These are phyloP conservation scores for Magnaporthiopsis incrustans DNA, from an alignment of 2,329 filamentous ascomycete genomes.

Conservation along the genomic window DNA sequence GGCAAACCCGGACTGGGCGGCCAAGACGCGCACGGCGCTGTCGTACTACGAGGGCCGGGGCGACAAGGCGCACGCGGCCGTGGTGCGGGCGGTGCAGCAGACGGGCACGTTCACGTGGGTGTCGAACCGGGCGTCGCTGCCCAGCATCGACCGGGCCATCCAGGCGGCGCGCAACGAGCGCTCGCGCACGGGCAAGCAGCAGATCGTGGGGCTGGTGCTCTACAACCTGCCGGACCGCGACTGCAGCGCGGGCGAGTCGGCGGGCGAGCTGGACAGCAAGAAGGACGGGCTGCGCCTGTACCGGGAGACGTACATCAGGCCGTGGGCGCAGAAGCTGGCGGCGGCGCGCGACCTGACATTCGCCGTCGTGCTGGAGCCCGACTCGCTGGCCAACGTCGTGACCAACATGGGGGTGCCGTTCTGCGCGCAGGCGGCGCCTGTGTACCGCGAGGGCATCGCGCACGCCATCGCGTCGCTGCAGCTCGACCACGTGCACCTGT, in stretches of 20 bases:
- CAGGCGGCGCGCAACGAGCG: conserved; percentile 27
- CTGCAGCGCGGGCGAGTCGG: conserved; percentile 33
- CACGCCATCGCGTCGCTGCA: conserved; percentile 32
- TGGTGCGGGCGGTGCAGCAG: conserved; percentile 28
- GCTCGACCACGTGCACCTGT: conserved; percentile 27
- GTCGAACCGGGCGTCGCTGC: conserved; percentile 26
- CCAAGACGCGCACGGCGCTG: conserved; percentile 31
- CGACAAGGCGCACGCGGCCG: conserved; percentile 28
- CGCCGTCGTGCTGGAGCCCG: conserved; percentile 35
- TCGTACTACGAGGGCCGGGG: conserved; percentile 25
- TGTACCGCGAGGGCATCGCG: conserved; percentile 33
- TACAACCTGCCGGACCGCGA: conserved; percentile 38
- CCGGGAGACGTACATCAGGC: conserved; percentile 31
- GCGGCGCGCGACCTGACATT: conserved; percentile 30
- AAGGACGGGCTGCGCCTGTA: conserved; percentile 30
- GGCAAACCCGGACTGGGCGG: conserved; percentile 33
- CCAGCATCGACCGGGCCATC: conserved; percentile 31
- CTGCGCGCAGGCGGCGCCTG: conserved; percentile 27
- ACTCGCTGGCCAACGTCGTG: conserved; percentile 33
- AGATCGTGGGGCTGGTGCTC: conserved; percentile 34
- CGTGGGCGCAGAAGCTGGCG: conserved; percentile 27
- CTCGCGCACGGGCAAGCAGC: conserved; percentile 24
- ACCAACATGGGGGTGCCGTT: conserved; percentile 29
- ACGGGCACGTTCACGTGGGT: conserved; percentile 37
- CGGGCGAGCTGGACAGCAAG: conserved; percentile 29